Evolutionary conservation across 345 rosid genomes (phyloP).

Genomic region (Citrus sinensis): DVS_A1.0 CM039164.1:1173001-1173500

Average conservation of each 20-base stretch:
- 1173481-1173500: constrained; percentile 74
- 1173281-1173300: constrained; percentile 75
- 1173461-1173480: constrained; percentile 63
- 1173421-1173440: constrained; percentile 74
- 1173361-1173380: constrained; percentile 74
- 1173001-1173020: constrained; percentile 65
- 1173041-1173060: constrained; percentile 85
- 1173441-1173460: constrained; percentile 72
- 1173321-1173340: constrained; percentile 65
- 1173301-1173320: constrained; percentile 90
- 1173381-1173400: constrained; percentile 77
- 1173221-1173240: constrained; percentile 80
- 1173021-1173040: constrained; percentile 84
- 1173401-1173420: constrained; percentile 91
- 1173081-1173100: constrained; percentile 87
- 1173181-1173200: constrained; percentile 87
- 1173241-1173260: constrained; percentile 82
- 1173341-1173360: constrained; percentile 85
- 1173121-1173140: constrained; percentile 78
- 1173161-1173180: constrained; percentile 71
- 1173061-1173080: constrained; percentile 79
- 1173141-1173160: constrained; percentile 58
- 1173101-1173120: constrained; percentile 73
- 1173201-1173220: constrained; percentile 79
- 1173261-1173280: constrained; percentile 92